Percentiles rank a stretch among this genome's conserved stretches.
phyloP scores from a whole-genome alignment of 768 basidiomycete species.

The Leccinum rimulosum region DNA sequence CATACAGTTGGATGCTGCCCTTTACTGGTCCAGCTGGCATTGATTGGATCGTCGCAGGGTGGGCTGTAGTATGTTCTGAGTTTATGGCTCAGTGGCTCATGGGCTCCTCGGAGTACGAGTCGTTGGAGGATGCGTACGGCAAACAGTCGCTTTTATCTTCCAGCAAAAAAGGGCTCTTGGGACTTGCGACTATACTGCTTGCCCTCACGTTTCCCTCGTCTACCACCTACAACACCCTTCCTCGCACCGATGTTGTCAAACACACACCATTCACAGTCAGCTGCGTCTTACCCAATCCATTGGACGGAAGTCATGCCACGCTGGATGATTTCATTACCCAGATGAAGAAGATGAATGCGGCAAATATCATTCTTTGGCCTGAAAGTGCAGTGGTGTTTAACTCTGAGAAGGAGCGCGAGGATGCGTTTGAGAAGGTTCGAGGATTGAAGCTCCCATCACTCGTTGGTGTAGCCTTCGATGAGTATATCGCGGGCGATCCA shows the following conservation, averaged over 20 bases:
- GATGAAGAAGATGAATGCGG: slow-evolving; percentile 43
- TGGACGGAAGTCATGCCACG: slow-evolving; percentile 41
- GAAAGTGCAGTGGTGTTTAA: slow-evolving; percentile 74
- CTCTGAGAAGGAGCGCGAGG: slow-evolving; percentile 44
- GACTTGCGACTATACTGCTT: slow-evolving; percentile 42
- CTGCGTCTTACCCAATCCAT: slow-evolving; percentile 60
- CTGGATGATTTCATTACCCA: slow-evolving; percentile 65
- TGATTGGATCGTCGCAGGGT: slow-evolving; percentile 76
- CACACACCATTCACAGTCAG: slow-evolving; percentile 63
- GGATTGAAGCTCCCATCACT: slow-evolving; percentile 32
- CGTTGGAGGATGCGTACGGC: slow-evolving; percentile 5
- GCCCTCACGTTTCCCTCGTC: slow-evolving; percentile 58
- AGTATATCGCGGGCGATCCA: slow-evolving; percentile 43
- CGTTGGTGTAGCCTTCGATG: slow-evolving; percentile 73
- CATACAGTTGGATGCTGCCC: slow-evolving; percentile 65
- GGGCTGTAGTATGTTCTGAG: slow-evolving; percentile 66
- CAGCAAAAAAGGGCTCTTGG: slow-evolving; percentile 27
- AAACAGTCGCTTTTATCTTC: slow-evolving; percentile 15
- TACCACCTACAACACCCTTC: slow-evolving; percentile 39
- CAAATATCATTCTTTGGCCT: slow-evolving; percentile 73
- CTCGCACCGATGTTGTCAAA: slow-evolving; percentile 29
- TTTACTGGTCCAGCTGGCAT: slow-evolving; percentile 55
- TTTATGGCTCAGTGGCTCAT: slow-evolving; percentile 56
- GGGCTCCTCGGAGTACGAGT: slow-evolving; percentile 30
- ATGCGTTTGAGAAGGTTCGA: slow-evolving; percentile 47